Percentiles rank a stretch among this genome's conserved stretches.
These are phyloP conservation scores for Geotrichum carabidarum DNA, from an alignment of 1,139 yeast species.

Conservation along the genomic window DNA sequence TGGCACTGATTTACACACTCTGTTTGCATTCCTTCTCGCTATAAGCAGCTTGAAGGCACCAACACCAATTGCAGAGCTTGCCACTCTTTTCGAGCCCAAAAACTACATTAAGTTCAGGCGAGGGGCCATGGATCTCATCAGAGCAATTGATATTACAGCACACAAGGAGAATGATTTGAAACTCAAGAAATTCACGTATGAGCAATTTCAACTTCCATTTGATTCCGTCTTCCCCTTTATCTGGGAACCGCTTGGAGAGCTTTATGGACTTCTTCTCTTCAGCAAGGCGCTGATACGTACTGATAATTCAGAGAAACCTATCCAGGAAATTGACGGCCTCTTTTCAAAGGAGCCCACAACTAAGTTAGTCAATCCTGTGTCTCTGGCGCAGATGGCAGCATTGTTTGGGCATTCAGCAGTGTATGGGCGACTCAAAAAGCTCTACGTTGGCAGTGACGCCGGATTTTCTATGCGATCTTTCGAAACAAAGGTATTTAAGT, in stretches of 20 bases:
- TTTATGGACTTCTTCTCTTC: conserved; percentile 24
- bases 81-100: conserved; percentile 16
- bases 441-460: conserved; percentile 66
- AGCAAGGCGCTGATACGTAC: not conserved
- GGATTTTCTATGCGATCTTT: conserved; percentile 87
- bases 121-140: conserved; percentile 23
- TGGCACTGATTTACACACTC: conserved; percentile 27
- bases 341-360: conserved; percentile 14
- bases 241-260: conserved; percentile 26
- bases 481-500: conserved; percentile 77
- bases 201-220: conserved; percentile 24
- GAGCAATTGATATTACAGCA: conserved; percentile 21
- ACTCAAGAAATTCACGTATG: conserved; percentile 23
- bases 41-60: conserved; percentile 23
- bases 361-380: conserved; percentile 41
- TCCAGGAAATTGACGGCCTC: conserved; percentile 9
- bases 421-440: conserved; percentile 47
- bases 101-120: conserved; percentile 18
- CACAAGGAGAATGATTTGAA: conserved; percentile 17
- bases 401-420: conserved; percentile 25
- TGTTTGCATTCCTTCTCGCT: conserved; percentile 30
- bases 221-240: conserved; percentile 26
- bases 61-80: conserved; percentile 14
- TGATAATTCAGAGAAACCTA: not conserved
- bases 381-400: conserved; percentile 43